Percentiles rank a stretch among this genome's conserved stretches.
These are phyloP conservation scores for Pisolithus tinctorius DNA, from an alignment of 768 basidiomycete genomes.

Conservation along the genomic window DNA sequence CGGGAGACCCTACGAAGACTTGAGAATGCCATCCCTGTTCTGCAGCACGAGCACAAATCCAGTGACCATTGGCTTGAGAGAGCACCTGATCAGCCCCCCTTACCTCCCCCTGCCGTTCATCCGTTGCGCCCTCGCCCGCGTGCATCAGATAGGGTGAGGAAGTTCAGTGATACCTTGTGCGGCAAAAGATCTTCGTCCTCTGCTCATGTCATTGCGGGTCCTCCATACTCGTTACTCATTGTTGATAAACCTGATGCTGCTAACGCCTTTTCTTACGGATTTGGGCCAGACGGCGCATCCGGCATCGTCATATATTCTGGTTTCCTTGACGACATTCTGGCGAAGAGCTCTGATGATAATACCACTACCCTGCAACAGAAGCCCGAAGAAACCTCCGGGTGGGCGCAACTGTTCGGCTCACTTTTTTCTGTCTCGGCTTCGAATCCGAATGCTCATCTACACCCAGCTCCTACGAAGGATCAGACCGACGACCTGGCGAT, in stretches of 20 bases:
- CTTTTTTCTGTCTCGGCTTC: constrained; percentile 29
- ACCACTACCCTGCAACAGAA: constrained; percentile 9
- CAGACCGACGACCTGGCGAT: constrained; percentile 88
- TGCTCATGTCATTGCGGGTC: constrained; percentile 62
- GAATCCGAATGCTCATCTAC: constrained; percentile 25
- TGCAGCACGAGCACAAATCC: constrained; percentile 53
- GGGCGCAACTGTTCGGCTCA: constrained; percentile 42
- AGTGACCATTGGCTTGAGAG: constrained; percentile 51
- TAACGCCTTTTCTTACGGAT: constrained; percentile 96
- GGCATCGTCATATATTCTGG: constrained; percentile 95
- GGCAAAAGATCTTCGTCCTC: constrained; percentile 36
- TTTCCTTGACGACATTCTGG: constrained; percentile 81
- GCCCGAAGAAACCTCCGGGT: constrained; percentile 34
- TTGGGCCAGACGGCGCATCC: constrained; percentile 84
- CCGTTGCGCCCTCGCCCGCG: constrained; percentile 82
- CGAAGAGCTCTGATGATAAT: constrained; percentile 32
- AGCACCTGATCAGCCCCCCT: constrained; percentile 43
- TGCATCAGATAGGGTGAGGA: constrained; percentile 63
- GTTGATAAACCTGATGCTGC: constrained; percentile 76
- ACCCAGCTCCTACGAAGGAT: constrained; percentile 60
- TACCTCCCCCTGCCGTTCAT: constrained; percentile 77
- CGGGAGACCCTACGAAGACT: constrained; percentile 68
- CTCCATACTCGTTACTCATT: constrained; percentile 87
- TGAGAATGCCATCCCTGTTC: constrained; percentile 63
- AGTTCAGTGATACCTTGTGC: constrained; percentile 43